Percentiles rank a stretch among this genome's conserved stretches.
Conservation (phyloP, 108 stramenopile genomes). For the Mediolabrus comicus region DNA sequence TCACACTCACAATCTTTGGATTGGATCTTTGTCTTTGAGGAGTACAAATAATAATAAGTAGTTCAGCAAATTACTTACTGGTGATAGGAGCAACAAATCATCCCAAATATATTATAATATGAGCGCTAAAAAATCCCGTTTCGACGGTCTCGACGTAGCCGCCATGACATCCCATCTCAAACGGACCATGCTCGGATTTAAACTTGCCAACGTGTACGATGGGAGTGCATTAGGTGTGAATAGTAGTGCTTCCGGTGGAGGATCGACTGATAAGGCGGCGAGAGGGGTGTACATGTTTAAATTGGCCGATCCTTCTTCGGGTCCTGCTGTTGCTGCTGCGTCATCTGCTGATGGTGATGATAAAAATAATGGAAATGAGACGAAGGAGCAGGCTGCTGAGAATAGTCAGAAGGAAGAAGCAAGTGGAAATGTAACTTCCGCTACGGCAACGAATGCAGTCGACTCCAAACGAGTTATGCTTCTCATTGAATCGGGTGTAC, state of each 20-base stretch:
- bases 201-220: conserved; percentile 86
- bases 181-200: conserved; percentile 70
- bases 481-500: conserved; percentile 91
- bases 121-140: conserved; percentile 69
- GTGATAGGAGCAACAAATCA: too few relatives aligned
- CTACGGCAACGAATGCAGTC: neutral
- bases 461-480: conserved; percentile 54
- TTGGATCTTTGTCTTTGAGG: too few relatives aligned
- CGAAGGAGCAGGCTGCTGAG: neutral
- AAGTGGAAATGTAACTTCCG: conserved; percentile 11
- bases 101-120: neutral
- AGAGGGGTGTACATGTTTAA: conserved; percentile 73
- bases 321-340: conserved; percentile 8
- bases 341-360: neutral
- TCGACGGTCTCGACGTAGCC: conserved; percentile 85
- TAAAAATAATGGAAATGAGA: neutral
- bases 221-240: conserved; percentile 40
- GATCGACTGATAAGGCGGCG: conserved; percentile 38
- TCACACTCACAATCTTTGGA: too few relatives aligned
- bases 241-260: conserved; percentile 19
- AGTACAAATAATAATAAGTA: too few relatives aligned
- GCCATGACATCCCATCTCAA: conserved; percentile 78
- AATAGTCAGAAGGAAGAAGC: conserved; percentile 5
- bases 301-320: conserved; percentile 52
- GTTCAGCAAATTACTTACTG: too few relatives aligned